phyloP scores from a whole-genome alignment of 345 rosid species.

The Camelina laxa region DNA sequence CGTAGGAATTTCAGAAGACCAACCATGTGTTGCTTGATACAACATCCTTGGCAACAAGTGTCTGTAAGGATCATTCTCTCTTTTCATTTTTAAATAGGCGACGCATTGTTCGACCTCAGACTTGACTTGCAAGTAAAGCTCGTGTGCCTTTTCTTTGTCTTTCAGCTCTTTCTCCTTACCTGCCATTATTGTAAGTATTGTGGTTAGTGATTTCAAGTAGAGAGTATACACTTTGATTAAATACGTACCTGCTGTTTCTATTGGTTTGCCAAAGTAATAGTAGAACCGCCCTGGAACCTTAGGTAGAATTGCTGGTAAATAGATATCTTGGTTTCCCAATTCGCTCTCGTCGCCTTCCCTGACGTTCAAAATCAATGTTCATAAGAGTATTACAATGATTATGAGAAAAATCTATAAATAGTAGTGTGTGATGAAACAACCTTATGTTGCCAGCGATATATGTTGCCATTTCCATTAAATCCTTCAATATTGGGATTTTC shows the following conservation, averaged over 20 bases:
- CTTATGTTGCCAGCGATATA: no score
- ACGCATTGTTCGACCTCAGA: conserved; percentile 66
- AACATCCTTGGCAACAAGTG: conserved; percentile 53
- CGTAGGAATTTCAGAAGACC: conserved; percentile 60
- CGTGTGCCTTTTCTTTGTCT: conserved; percentile 60
- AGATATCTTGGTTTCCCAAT: conserved; percentile 58
- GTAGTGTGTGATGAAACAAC: background rate
- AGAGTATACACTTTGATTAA: background rate
- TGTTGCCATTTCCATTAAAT: no score
- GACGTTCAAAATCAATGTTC: conserved; percentile 15
- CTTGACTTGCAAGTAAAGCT: conserved; percentile 66
- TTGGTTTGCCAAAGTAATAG: conserved; percentile 77
- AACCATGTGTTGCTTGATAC: conserved; percentile 58
- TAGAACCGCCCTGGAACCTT: conserved; percentile 80
- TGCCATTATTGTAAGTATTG: conserved; percentile 25
- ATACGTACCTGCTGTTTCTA: conserved; percentile 67
- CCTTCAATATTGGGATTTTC: no score
- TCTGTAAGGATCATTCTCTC: conserved; percentile 74
- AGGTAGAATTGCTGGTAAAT: conserved; percentile 62
- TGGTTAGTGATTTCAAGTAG: background rate
- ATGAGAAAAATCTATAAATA: background rate
- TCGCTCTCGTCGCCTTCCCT: conserved; percentile 61
- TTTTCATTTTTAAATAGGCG: conserved; percentile 59
- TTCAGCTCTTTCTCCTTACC: conserved; percentile 56
- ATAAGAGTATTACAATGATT: background rate